phyloP scores from a whole-genome alignment of 2,329 filamentous ascomycete species.

The Aureobasidium uvarum region DNA sequence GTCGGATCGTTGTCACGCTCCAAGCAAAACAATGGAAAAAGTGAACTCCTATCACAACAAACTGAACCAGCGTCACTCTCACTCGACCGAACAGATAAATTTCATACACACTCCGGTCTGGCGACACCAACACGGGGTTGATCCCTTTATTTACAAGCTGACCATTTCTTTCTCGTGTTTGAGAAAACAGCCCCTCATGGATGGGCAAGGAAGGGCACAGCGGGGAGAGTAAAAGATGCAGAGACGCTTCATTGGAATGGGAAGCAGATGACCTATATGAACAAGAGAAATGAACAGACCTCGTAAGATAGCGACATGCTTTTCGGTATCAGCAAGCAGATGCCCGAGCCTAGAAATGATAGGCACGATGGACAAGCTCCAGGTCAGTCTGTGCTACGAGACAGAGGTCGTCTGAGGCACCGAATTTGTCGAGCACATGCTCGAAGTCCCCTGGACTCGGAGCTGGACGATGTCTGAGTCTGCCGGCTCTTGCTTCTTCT shows the following conservation, averaged over 20 bases:
- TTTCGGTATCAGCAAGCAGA: not conserved
- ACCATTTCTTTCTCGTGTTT: too few species aligned
- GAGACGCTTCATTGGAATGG: not conserved
- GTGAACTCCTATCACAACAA: not conserved
- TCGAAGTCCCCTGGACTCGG: not conserved
- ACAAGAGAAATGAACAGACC: slow-evolving; percentile 8
- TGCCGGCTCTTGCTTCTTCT: not conserved
- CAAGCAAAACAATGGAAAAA: not conserved
- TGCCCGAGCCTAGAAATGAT: too few species aligned
- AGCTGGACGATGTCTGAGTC: not conserved
- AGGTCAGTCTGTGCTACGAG: not conserved
- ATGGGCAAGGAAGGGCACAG: not conserved
- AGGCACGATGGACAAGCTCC: not conserved
- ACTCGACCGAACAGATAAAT: not conserved
- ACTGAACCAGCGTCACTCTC: too few species aligned
- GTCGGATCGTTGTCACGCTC: not conserved
- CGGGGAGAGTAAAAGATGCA: not conserved
- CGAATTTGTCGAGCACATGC: not conserved
- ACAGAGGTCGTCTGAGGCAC: not conserved
- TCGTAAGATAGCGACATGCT: not conserved
- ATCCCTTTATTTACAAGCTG: too few species aligned
- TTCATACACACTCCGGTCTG: not conserved
- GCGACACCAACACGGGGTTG: not conserved
- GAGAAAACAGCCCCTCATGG: not conserved
- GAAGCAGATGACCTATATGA: slow-evolving; percentile 3